Evolutionary conservation across 2,329 filamentous ascomycete genomes (phyloP).

Genomic region (Thelonectria rubi): DNA sequence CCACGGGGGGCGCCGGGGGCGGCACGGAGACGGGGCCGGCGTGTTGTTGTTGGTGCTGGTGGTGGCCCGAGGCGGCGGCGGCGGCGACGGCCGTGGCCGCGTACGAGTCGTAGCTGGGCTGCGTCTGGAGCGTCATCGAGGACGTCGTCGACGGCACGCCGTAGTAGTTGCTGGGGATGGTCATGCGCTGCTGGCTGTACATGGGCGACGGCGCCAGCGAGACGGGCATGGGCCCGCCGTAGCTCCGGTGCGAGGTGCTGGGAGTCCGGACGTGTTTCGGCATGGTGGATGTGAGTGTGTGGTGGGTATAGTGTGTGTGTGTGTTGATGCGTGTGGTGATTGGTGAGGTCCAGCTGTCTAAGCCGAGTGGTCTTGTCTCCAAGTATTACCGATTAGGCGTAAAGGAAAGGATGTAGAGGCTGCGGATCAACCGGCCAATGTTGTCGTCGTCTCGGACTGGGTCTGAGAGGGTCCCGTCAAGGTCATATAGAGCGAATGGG

Average conservation of each 20-base stretch:
- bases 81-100: neutral
- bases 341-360: conserved; percentile 24
- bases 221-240: conserved; percentile 47
- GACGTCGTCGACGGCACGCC: conserved; percentile 48
- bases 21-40: conserved; percentile 43
- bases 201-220: conserved; percentile 54
- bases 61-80: conserved; percentile 41
- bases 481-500: conserved; percentile 21
- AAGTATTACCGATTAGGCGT: conserved; percentile 43
- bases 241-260: conserved; percentile 46
- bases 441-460: conserved; percentile 26
- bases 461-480: conserved; percentile 26
- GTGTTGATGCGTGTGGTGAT: too few species aligned
- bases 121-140: conserved; percentile 44
- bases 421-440: conserved; percentile 41
- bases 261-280: conserved; percentile 56
- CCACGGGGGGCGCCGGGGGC: conserved; percentile 47
- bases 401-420: conserved; percentile 32
- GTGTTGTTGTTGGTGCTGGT: too few species aligned
- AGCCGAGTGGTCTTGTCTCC: conserved; percentile 16
- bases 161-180: conserved; percentile 54
- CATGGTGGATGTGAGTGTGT: conserved; percentile 48
- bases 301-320: too few species aligned
- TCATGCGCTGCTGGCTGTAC: conserved; percentile 53
- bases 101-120: conserved; percentile 53